These are phyloP conservation scores for Aphanocladium album DNA, from an alignment of 2,329 filamentous ascomycete genomes.

Conservation along the genomic window DNA sequence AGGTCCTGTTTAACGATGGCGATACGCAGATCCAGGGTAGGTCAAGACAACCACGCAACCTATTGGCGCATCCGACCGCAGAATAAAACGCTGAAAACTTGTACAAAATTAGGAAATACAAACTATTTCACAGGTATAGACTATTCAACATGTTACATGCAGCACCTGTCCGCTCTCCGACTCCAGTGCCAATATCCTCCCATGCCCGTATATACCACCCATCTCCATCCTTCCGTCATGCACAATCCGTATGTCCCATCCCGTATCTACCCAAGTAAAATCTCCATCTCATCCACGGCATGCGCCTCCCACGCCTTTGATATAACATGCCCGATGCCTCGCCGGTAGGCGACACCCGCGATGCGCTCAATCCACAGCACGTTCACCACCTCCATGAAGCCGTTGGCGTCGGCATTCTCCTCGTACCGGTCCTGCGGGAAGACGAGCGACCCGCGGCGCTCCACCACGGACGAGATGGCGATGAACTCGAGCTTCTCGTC, in stretches of 20 bases:
- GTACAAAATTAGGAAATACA: background rate
- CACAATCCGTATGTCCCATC: background rate
- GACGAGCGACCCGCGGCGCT: slow-evolving; percentile 37
- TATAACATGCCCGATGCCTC: slow-evolving; percentile 39
- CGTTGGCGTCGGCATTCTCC: slow-evolving; percentile 37
- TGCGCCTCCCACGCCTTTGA: slow-evolving; percentile 36
- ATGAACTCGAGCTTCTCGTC: slow-evolving; percentile 41
- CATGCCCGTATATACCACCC: background rate
- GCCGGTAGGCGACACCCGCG: slow-evolving; percentile 35
- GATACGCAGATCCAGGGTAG: too few species aligned
- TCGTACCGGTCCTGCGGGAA: slow-evolving; percentile 35
- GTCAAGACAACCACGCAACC: background rate
- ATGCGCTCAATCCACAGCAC: slow-evolving; percentile 44
- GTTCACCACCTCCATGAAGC: slow-evolving; percentile 41
- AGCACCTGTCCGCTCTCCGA: background rate
- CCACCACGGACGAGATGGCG: slow-evolving; percentile 36
- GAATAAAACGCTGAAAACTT: background rate
- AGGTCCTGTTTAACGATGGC: too few species aligned
- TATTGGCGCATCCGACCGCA: background rate
- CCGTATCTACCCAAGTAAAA: slow-evolving; percentile 34
- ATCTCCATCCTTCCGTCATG: background rate
- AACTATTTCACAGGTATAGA: background rate
- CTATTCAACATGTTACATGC: slow-evolving; percentile 3
- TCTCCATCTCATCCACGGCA: slow-evolving; percentile 34
- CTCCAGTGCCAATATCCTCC: background rate